Base-by-base conservation (phyloP, 441 rosid species). In the Rhodomyrtus psidioides region DNA sequence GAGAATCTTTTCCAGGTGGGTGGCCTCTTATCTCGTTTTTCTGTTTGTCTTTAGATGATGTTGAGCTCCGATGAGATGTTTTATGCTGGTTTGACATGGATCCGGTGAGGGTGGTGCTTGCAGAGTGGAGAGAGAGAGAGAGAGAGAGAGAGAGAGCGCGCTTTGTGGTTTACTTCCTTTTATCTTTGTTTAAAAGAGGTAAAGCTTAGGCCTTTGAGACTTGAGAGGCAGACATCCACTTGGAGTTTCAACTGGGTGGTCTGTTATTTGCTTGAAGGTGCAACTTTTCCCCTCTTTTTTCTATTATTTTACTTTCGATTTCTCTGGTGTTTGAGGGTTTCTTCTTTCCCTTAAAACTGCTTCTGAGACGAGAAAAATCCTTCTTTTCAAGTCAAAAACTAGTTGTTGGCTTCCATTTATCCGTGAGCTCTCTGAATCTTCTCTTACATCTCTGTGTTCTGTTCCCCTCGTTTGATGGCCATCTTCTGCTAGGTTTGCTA, bases 401-500 rank as follows among this genome's bases (percentile, higher is more conserved):
- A 70, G 49, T 23, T 34, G 79, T 39, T 70, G 79, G 79, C 79
- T 70, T 6, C 79, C 49, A 39, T 70, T 19, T 10, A 34, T 39
- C 79, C 12, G 79, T 70, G 79, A 21, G n/a, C 39, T 19, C 79
- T 70, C 79, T 39, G n/a, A 21, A 39, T 10, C 49, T 39, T 70
- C 79, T 70, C 49, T 39, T 21, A 70, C 49, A 34, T 34, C 86
- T 34, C 88, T 59, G 86, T 89, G 70, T 39, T 23, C 88, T 57
- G 55, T 51, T 84, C 84, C 89, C 87, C 88, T 76, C 88, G 83
- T 65, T 74, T 85, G 65, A 59, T 83, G 7, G 87, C 75, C 83
- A 55, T 83, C 86, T 76, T 86, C 74, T 83, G 82, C 86, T 74
- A 59, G 39, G 82, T 82, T 86, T 44, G 82, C 86, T 84, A 39